Evolutionary conservation across 1,139 yeast genomes (phyloP), one percentile per base, ranked within the genome.

Genomic region (Yamadazyma songkhlaensis): DNA sequence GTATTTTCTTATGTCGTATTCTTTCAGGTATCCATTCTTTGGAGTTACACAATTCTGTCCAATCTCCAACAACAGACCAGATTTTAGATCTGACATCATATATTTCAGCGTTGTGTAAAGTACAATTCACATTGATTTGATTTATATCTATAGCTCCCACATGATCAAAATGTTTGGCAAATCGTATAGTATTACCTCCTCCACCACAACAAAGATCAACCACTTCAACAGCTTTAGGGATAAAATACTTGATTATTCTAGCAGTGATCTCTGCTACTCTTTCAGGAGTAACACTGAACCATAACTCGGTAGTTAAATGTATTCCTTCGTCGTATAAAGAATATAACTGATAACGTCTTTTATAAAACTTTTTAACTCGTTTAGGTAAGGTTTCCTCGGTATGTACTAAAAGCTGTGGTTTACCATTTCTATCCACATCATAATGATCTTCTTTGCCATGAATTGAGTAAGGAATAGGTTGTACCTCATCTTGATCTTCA

Each of bases 251-350:
- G 15, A 83, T 60, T 41, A 83, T 72, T 35, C 69, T 65, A 0
- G 96, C 90, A 0, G 79, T 61, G 50, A 79, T 79, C 20, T 64
- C 60, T 0, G 96, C 95, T 4, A 86, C 62, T 2, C 59, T 52
- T 54, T 92, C 98, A 0, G 97, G 95, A 0, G 98, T 92, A 4
- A 89, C 96, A 40, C 95, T 84, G 57, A 72, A 92, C 96, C 96
- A 88, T 41, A 89, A 71, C 50, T 84, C 95, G 9, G 79, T 67
- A 2, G 85, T 84, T 67, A 94, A 66, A 48, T 73, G 70, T 9
- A 89, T 70, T 0, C 96, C 95, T 4, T 81, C 77, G 47, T 84
- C 87, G 51, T 65, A 85, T 42, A 59, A 64, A 9, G 74, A 60
- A 55, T 87, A 88, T 25, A 87, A 59, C 14, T 55, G 50, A 53